Base-by-base conservation (phyloP, 2,329 filamentous ascomycete genomes). In the Fusarium sp. region DNA sequence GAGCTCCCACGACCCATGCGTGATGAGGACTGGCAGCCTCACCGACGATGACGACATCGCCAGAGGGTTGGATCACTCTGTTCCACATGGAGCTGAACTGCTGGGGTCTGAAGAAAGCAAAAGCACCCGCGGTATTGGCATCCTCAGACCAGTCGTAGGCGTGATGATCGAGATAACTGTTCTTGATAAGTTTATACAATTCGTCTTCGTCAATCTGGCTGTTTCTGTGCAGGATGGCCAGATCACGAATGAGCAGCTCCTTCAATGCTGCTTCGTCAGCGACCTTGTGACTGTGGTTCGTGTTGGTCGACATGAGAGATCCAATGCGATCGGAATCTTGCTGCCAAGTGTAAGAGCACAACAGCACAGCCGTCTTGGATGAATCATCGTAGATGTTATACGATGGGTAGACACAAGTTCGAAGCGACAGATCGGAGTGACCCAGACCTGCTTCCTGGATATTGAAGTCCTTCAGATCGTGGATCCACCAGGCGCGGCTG, bases 331-430 rank as follows among this genome's bases (percentile, higher is more conserved):
- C 58, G 1, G 69, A 65, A 20, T 72, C 70, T 6, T 72, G 67
- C 1, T 54, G 62, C 69, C 65, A 72, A 0, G 69, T 71, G 45
- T 71, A 72, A 0, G 67, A 71, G 9, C 67, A 70, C 0, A 72
- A n/a, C 9, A 72, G 65, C 3, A 72, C 69, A 0, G 60, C 46
- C 4, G 68, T 49, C 20, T 69, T 58, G 0, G 61, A 14, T 0
- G 61, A n/a, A 2, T 62, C 39, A 2, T 20, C 28, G 10, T 60
- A 6, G 1, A 69, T 70, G 40, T 72, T 72, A 26, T 77, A 77
- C 0, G 76, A 78, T 1, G 75, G 76, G 34, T 78, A 78, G 1
- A 78, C 76, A 2, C 71, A 76, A 21, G 73, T 71, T 0, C 75
- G 73, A 11, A 78, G 70, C 0, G 75, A 75, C 1, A 78, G 67